Percentiles rank a stretch among this genome's conserved stretches.
These are phyloP conservation scores for Meripilus lineatus DNA, from an alignment of 1,284 basidiomycete species.

Conservation along the genomic window DNA sequence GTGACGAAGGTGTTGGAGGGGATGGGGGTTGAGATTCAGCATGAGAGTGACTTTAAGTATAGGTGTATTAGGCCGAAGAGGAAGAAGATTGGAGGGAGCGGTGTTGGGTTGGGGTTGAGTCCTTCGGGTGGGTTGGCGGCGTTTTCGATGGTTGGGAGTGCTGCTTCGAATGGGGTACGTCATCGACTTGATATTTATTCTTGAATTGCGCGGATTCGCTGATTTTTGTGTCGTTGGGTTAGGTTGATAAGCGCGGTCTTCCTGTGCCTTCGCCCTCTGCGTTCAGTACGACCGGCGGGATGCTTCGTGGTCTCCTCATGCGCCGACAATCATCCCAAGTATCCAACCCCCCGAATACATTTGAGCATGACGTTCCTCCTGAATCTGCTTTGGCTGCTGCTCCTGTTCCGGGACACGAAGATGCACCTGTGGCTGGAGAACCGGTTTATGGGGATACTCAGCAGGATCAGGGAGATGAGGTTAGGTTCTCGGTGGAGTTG, in stretches of 20 bases:
- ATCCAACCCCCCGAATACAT: conserved; percentile 29
- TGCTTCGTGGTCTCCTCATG: conserved; percentile 83
- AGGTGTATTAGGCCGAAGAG: conserved; percentile 75
- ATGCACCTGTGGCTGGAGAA: conserved; percentile 34
- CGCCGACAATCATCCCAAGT: conserved; percentile 84
- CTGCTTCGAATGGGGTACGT: conserved; percentile 77
- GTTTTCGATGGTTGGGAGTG: conserved; percentile 73
- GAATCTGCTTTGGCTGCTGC: conserved; percentile 23
- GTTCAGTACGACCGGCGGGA: conserved; percentile 62
- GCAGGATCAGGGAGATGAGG: conserved; percentile 87
- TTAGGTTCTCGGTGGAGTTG: conserved; percentile 88
- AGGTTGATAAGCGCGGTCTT: conserved; percentile 82
- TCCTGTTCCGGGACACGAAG: conserved; percentile 16
- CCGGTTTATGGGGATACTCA: conserved; percentile 73
- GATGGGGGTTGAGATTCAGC: conserved; percentile 89
- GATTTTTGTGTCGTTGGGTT: conserved; percentile 10
- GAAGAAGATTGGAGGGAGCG: conserved; percentile 43
- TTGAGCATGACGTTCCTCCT: conserved; percentile 19
- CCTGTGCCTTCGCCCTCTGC: conserved; percentile 67
- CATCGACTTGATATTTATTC: not conserved
- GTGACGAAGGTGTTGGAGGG: conserved; percentile 74
- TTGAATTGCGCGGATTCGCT: no score
- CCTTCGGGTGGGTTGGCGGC: conserved; percentile 53
- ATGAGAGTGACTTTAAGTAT: conserved; percentile 87
- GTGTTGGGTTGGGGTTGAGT: conserved; percentile 39